Base-by-base conservation (phyloP, 2,329 filamentous ascomycete genomes). In the Alternaria triticimaculans region DNA sequence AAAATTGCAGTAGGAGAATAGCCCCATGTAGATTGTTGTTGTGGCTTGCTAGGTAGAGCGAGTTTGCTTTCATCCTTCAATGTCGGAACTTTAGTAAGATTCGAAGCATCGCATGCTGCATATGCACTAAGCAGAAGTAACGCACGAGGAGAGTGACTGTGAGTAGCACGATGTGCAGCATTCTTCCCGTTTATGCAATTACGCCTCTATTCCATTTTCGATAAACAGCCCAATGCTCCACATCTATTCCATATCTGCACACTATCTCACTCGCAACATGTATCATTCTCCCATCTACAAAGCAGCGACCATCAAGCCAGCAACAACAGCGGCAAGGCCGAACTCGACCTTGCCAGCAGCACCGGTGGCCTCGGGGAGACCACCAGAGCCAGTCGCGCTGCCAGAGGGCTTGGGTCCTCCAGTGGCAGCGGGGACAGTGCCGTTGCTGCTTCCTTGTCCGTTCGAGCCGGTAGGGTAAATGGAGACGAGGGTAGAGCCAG, bases 331-430 rank as follows among this genome's bases (percentile, higher is more conserved):
- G 6, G 65, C 71, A 54, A 67, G 53, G n/a, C 74, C 69, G 41
- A 75, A 43, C 54, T 76, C 71, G 10, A 75, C 49, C 57, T 64
- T 71, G 18, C 69, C 66, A 10, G 73, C 72, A 14, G 71, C 71
- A 25, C 70, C 71, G 8, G 69, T 71, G 37, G 67, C 64, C 44
- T 70, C 43, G 15, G 66, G 37, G 26, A 53, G 8, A 23, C 64
- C 56, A 8, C 59, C 57, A 15, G 65, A 53, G 15, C 54, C 63
- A 21, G 68, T 67, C 12, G 54, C 33, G 28, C 58, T 53, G 18
- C 58, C 49, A 14, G 62, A 44, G 6, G 59, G 44, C 49, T 58
- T 60, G 30, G 64, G 63, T 9, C 54, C 58, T 11, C 62, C 58
- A 43, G 66, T 64, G 7, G 63, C 64, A 23, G 50, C 55, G 4